A percentile compares a stretch with the other conserved stretches of the same genome.
Evolutionary conservation across 1,139 yeast species (phyloP).

Genomic region (Candida mesenterica): DNA sequence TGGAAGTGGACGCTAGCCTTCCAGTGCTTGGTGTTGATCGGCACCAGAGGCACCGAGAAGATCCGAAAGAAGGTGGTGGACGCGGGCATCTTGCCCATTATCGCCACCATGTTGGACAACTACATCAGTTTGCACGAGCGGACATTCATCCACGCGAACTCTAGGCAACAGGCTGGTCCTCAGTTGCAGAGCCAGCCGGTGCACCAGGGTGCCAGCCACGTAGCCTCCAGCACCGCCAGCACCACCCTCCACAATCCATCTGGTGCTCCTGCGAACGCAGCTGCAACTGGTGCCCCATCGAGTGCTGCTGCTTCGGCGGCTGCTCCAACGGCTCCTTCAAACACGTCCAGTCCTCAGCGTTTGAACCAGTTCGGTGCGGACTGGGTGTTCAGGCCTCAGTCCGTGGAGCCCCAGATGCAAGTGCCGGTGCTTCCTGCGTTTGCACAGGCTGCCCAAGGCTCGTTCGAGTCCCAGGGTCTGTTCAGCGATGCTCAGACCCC

Average conservation of each 20-base stretch:
- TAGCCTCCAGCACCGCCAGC: too few relatives aligned
- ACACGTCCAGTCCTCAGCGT: background rate
- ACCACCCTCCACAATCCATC: too few relatives aligned
- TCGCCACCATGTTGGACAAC: slow-evolving; percentile 90
- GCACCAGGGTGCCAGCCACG: too few relatives aligned
- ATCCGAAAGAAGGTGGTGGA: slow-evolving; percentile 84
- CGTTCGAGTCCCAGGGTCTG: too few relatives aligned
- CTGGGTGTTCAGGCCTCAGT: slow-evolving; percentile 1
- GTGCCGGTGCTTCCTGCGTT: background rate
- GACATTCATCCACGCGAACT: slow-evolving; percentile 34
- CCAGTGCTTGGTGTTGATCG: slow-evolving; percentile 86
- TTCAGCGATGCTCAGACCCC: too few relatives aligned
- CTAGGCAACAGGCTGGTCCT: slow-evolving; percentile 13
- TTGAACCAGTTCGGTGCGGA: slow-evolving; percentile 1
- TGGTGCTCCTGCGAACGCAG: slow-evolving; percentile 10
- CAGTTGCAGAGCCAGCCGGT: slow-evolving; percentile 1
- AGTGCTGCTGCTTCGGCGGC: too few relatives aligned
- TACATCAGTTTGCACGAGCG: slow-evolving; percentile 52
- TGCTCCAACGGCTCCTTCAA: background rate
- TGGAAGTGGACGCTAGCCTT: slow-evolving; percentile 98
- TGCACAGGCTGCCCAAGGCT: background rate
- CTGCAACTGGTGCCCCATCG: too few relatives aligned
- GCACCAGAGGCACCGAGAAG: slow-evolving; percentile 88
- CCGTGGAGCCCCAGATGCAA: slow-evolving; percentile 6
- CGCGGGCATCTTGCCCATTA: slow-evolving; percentile 87